Base-by-base conservation (phyloP, 129 eudicot genomes). In the Flaveria trinervia region DNA sequence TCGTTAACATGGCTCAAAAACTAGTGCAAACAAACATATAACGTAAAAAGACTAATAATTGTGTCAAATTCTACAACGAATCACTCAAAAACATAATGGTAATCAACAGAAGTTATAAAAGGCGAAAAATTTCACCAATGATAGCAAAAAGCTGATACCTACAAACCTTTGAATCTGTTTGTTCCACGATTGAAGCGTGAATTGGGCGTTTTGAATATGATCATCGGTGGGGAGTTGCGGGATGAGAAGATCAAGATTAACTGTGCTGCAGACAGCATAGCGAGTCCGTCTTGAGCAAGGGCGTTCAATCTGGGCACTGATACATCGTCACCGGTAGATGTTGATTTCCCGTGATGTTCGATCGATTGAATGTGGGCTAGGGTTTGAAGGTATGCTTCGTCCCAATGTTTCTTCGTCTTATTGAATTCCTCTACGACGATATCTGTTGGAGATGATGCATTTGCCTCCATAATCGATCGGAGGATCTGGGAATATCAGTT, bases 261-360 rank as follows among this genome's bases (percentile, higher is more conserved):
- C 14, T 82, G 93, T 39, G 90, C 85, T 0, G 96, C 83, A 28
- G 81, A 73, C 45, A 93, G 87, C 71, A 57, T 41, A 55, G 78
- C 75, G 28, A 93, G 73, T 41, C 96, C 97, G 67, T 93, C 98
- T 76, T 93, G 98, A 51, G 96, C 97, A 46, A 93, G 55, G 10
- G 93, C 96, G 67, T 93, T 90, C 67, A 93, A 85, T 86, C 98
- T 84, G 4, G 93, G 97, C 64, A 93, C 62, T 1, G 98, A 93
- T 51, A 80, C 79, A 44, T 83, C 81, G 13, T 10, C 17, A 13
- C 16, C 83, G 61, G n/a, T 23, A 43, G 73, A 65, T 45, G 79
- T 50, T 16, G 57, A 46, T 75, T 79, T 83, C 0, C 91, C 96
- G 64, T 79, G 83, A 1, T 85, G 56, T 70, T 87, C 86, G 43